Base-by-base conservation (phyloP, 768 basidiomycete genomes). In the Boletus coccyginus region DNA sequence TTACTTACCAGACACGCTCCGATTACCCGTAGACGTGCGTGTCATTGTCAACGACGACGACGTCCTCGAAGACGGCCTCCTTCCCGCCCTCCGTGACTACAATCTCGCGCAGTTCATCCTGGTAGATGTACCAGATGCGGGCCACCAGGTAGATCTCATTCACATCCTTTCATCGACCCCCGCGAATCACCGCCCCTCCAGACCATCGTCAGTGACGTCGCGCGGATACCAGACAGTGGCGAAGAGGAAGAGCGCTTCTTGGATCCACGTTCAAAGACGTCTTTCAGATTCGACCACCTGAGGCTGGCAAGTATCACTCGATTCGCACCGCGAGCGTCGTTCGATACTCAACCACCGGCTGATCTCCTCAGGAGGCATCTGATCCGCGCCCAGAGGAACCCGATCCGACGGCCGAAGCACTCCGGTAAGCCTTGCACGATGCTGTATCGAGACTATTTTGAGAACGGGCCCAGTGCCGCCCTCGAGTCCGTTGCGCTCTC, bases 21-120 rank as follows among this genome's bases (percentile, higher is more conserved):
- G 47, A 60, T 32, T 31, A 57, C 58, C 58, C 61, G 58, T 66
- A 95, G 96, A 98, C 76, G 84, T 98, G 50, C 90, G 94, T 65
- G 85, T 81, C 70, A 91, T 98, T 69, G 86, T 98, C 66, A 82
- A 83, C 42, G 87, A 95, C 73, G 94, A 98, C 69, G 85, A 86
- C 17, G 76, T 81, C n/a, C 82, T 98, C 44, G 87, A 94, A 65
- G 77, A 80, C 11, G 87, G 88, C 43, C 81, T 96, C 49, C 77
- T 85, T 0, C 90, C 92, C 3, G 88, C 90, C 2, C 72, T 98
- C 53, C 77, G 81, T 49, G 81, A 90, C 56, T 98, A 98, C 74
- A 96, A 98, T 66, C 75, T 91, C 53, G 83, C 84, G 38, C 96
- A 99, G 68, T 90, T 94, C 70, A 88, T 86, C 31, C 84, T 88